phyloP scores from a whole-genome alignment of 805 yeast genomes.

The Nakazawaea wyomingensis region DNA sequence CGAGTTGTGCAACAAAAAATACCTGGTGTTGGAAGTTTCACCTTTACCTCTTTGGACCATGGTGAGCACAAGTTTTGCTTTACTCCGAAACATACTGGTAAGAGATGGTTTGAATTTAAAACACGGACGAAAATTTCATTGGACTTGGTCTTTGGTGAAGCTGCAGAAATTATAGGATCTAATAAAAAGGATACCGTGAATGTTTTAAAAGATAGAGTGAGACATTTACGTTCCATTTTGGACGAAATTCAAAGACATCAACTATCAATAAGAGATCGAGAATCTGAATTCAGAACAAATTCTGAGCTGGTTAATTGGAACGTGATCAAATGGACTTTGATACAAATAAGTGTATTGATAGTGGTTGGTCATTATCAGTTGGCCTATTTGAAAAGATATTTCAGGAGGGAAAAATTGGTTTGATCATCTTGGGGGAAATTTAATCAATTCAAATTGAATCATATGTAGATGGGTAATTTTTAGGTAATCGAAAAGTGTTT shows the following conservation, averaged over 20 bases:
- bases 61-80: constrained; percentile 80
- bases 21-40: constrained; percentile 59
- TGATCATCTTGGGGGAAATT: no score
- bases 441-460: neutral
- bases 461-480: no score
- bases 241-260: constrained; percentile 62
- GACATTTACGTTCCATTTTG: constrained; percentile 50
- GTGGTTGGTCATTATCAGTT: constrained; percentile 72
- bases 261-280: constrained; percentile 65
- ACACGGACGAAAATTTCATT: constrained; percentile 63
- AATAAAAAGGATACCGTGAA: constrained; percentile 56
- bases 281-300: constrained; percentile 64
- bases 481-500: no score
- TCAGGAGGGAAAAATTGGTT: constrained; percentile 72
- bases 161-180: constrained; percentile 57
- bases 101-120: constrained; percentile 31
- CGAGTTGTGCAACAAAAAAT: constrained; percentile 69
- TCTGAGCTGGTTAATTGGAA: constrained; percentile 66
- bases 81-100: constrained; percentile 41
- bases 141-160: constrained; percentile 65
- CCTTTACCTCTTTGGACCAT: constrained; percentile 66
- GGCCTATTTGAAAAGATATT: constrained; percentile 67
- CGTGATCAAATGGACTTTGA: constrained; percentile 68
- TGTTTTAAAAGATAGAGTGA: constrained; percentile 51
- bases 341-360: constrained; percentile 59